Evolutionary conservation across 768 basidiomycete genomes (phyloP).

Genomic region (Omphalotus guepiniiformis): DNA sequence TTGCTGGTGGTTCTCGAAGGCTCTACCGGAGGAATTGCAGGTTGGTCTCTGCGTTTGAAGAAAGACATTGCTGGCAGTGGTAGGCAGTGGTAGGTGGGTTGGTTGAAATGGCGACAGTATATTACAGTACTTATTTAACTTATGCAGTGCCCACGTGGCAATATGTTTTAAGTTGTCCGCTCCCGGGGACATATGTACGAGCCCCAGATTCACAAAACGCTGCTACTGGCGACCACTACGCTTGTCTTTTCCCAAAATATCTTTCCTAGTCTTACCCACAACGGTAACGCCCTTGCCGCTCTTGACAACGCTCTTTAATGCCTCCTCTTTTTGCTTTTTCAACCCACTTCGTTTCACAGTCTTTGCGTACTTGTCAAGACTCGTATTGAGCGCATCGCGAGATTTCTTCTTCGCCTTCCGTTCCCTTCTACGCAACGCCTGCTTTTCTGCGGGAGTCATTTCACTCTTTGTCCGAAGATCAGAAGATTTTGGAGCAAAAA

Average conservation of each 20-base stretch:
- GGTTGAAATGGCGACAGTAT: slow-evolving; percentile 1
- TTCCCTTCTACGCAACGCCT: slow-evolving; percentile 59
- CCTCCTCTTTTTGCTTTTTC: slow-evolving; percentile 82
- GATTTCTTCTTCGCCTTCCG: slow-evolving; percentile 68
- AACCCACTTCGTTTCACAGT: slow-evolving; percentile 46
- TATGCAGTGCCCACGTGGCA: too few relatives aligned
- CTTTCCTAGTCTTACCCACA: slow-evolving; percentile 63
- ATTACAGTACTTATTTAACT: too few relatives aligned
- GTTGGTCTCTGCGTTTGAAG: slow-evolving; percentile 63
- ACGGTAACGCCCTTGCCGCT: slow-evolving; percentile 84
- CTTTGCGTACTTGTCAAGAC: slow-evolving; percentile 60
- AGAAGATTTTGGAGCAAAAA: slow-evolving; percentile 59
- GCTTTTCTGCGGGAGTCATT: slow-evolving; percentile 83
- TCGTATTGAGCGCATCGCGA: slow-evolving; percentile 60
- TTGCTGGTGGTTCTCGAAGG: slow-evolving; percentile 21
- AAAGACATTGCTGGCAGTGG: slow-evolving; percentile 52
- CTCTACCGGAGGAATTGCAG: slow-evolving; percentile 62
- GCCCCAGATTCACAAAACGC: too few relatives aligned
- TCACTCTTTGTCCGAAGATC: slow-evolving; percentile 69
- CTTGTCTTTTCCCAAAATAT: slow-evolving; percentile 27
- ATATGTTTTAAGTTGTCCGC: too few relatives aligned
- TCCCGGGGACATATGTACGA: too few relatives aligned
- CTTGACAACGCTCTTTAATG: slow-evolving; percentile 79
- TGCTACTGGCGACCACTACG: background rate
- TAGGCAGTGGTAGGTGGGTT: slow-evolving; percentile 10